These are phyloP conservation scores for Allium sativum DNA, from an alignment of 106 monocot genomes.

Conservation along the genomic window DNA sequence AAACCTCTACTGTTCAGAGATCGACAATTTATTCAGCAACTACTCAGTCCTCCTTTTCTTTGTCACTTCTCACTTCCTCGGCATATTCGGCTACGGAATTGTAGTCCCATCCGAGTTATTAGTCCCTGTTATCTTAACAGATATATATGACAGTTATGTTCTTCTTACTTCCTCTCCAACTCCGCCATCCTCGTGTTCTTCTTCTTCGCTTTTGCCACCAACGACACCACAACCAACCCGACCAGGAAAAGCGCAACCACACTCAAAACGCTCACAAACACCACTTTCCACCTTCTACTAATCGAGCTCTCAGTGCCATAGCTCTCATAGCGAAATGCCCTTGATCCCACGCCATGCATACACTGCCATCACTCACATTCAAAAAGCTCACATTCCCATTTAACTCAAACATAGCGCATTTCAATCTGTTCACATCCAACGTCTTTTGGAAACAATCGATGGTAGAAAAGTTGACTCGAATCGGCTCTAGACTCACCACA, in stretches of 20 bases:
- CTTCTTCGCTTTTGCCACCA: slow-evolving; percentile 28
- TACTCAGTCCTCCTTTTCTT: slow-evolving; percentile 54
- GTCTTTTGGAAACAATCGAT: neutral
- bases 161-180: slow-evolving; percentile 67
- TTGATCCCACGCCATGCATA: slow-evolving; percentile 24
- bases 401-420: slow-evolving; percentile 29
- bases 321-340: too few species aligned
- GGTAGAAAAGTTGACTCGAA: slow-evolving; percentile 33
- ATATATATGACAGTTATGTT: slow-evolving; percentile 65
- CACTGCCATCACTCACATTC: neutral
- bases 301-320: neutral
- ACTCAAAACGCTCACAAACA: slow-evolving; percentile 9
- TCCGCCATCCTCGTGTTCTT: slow-evolving; percentile 28
- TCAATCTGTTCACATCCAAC: neutral
- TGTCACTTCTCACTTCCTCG: slow-evolving; percentile 54
- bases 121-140: slow-evolving; percentile 78
- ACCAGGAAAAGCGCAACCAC: slow-evolving; percentile 22
- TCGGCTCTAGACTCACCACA: slow-evolving; percentile 13
- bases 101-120: slow-evolving; percentile 80
- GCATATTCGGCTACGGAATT: slow-evolving; percentile 76
- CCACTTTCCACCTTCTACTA: slow-evolving; percentile 23
- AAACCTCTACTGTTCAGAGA: slow-evolving; percentile 58
- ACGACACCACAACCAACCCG: slow-evolving; percentile 36
- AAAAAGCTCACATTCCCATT: slow-evolving; percentile 30
- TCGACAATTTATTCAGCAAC: slow-evolving; percentile 40